phyloP scores from a whole-genome alignment of 345 rosid genomes.

The Durio zibethinus region DNA sequence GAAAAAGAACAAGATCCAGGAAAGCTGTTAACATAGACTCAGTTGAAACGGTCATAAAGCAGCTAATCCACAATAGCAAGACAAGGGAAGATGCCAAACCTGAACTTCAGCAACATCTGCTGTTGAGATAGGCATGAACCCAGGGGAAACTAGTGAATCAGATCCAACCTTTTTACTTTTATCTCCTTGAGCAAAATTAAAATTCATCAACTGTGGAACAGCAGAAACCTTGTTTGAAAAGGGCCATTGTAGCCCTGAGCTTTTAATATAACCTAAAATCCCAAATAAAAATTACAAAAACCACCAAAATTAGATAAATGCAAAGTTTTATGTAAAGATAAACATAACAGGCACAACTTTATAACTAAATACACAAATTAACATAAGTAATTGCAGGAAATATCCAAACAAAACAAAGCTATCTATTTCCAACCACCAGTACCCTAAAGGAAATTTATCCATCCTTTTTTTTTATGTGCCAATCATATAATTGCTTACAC shows the following conservation, averaged over 20 bases:
- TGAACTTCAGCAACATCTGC: constrained; percentile 33
- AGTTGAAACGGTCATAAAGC: neutral
- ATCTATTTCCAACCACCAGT: neutral
- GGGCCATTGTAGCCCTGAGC: constrained; percentile 50
- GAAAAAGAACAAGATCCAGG: neutral
- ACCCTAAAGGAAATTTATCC: neutral
- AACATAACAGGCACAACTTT: neutral
- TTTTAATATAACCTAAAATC: constrained; percentile 35
- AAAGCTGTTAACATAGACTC: neutral
- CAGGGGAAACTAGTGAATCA: constrained; percentile 29
- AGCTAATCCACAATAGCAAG: neutral
- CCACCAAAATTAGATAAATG: constrained; percentile 8
- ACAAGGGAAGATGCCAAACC: constrained; percentile 23
- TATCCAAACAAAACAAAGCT: neutral
- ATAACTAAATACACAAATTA: neutral
- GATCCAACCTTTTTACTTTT: constrained; percentile 29
- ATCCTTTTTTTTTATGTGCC: neutral
- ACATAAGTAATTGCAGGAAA: neutral
- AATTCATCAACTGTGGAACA: constrained; percentile 38
- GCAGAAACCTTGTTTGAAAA: constrained; percentile 42
- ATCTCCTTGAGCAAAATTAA: constrained; percentile 45
- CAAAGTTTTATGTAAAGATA: neutral
- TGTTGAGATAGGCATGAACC: constrained; percentile 29
- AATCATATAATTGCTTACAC: neutral
- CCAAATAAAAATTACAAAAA: neutral